Conservation (phyloP, 108 stramenopile genomes). For the Cyclostephanos tholiformis region DNA sequence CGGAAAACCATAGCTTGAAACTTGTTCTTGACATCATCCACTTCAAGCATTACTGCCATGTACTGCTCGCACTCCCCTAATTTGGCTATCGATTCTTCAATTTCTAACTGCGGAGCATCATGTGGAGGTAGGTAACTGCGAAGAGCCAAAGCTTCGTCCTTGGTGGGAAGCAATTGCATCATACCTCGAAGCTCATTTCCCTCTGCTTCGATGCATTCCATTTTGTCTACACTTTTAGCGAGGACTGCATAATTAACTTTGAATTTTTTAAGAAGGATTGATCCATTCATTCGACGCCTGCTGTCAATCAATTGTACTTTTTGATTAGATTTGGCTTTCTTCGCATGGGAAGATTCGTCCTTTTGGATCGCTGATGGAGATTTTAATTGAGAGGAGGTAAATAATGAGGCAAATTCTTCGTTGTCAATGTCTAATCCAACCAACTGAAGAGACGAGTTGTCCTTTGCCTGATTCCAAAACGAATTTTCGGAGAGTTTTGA, state of each 20-base stretch:
- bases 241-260: conserved; percentile 40
- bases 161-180: conserved; percentile 51
- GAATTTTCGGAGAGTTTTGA: conserved; percentile 54
- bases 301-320: conserved; percentile 56
- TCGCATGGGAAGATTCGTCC: conserved; percentile 16
- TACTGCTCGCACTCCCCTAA: conserved; percentile 51
- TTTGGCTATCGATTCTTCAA: conserved; percentile 46
- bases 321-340: conserved; percentile 40
- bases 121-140: conserved; percentile 41
- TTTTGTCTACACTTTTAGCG: conserved; percentile 43
- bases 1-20: conserved; percentile 51
- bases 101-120: conserved; percentile 40
- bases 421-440: conserved; percentile 59
- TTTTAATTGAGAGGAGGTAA: conserved; percentile 33
- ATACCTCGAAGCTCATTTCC: conserved; percentile 48
- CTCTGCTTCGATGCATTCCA: conserved; percentile 45
- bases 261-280: conserved; percentile 60
- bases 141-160: conserved; percentile 44
- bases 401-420: conserved; percentile 63
- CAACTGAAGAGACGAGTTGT: conserved; percentile 38
- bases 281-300: conserved; percentile 62
- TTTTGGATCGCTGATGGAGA: conserved; percentile 33
- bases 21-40: conserved; percentile 43
- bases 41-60: conserved; percentile 52
- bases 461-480: conserved; percentile 57